Conservation (phyloP, 108 stramenopile species). For the Nitzschia palea region DNA sequence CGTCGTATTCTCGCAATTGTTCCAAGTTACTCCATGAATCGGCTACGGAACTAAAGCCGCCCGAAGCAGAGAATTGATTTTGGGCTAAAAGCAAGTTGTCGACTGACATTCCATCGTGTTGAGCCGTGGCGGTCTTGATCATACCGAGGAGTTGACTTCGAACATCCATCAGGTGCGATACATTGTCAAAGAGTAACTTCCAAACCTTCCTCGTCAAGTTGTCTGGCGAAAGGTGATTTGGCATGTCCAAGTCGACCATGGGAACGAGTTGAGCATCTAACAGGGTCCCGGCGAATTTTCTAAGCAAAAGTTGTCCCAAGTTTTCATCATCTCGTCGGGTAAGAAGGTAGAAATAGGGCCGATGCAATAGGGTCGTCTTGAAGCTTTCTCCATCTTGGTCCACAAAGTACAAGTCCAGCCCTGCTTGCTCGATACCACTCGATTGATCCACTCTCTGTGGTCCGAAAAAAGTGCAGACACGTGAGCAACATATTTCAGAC, state of each 20-base stretch:
- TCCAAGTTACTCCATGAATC: conserved; percentile 48
- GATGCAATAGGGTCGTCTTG: conserved; percentile 85
- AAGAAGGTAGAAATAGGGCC: conserved; percentile 94
- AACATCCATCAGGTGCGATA: conserved; percentile 73
- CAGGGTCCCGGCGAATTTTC: conserved; percentile 64
- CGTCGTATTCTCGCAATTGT: conserved; percentile 97
- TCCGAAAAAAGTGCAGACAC: neutral
- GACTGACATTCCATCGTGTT: conserved; percentile 14
- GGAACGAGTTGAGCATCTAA: conserved; percentile 59
- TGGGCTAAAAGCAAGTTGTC: neutral
- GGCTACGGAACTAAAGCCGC: neutral
- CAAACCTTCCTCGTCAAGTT: conserved; percentile 54
- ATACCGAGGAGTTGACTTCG: conserved; percentile 54
- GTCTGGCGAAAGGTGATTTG: conserved; percentile 67
- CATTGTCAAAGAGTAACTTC: conserved; percentile 76
- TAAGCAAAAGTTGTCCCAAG: conserved; percentile 58
- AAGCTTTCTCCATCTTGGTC: conserved; percentile 66
- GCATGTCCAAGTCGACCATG: conserved; percentile 72
- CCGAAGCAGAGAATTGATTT: conserved; percentile 2
- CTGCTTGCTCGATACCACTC: conserved; percentile 59
- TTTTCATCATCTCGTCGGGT: conserved; percentile 65
- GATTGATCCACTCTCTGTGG: conserved; percentile 31
- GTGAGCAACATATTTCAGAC: conserved; percentile 14
- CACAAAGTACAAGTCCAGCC: conserved; percentile 91
- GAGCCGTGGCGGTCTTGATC: conserved; percentile 41